phyloP scores from a whole-genome alignment of 129 eudicot genomes.

The Flaveria brownii region DNA sequence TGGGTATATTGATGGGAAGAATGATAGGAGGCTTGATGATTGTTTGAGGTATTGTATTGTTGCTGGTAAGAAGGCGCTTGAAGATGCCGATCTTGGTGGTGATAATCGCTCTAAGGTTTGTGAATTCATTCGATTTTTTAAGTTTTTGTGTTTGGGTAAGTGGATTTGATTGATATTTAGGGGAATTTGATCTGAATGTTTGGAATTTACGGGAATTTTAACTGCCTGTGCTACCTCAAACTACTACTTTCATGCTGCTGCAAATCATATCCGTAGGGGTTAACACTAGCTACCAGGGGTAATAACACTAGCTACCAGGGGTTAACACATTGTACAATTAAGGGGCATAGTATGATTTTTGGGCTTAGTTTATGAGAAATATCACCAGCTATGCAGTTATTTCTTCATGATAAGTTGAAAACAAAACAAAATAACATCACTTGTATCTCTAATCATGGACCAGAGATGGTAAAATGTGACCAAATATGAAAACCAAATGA shows the following conservation, averaged over 20 bases:
- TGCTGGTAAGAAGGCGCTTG: constrained; percentile 93
- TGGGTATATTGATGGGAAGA: constrained; percentile 94
- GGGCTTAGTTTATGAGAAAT: not conserved
- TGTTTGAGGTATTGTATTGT: constrained; percentile 82
- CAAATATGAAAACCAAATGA: no score
- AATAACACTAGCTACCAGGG: no score
- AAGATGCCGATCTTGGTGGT: constrained; percentile 76
- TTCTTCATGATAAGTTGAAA: not conserved
- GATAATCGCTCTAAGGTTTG: constrained; percentile 64
- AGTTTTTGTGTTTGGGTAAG: constrained; percentile 16
- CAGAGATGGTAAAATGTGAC: no score
- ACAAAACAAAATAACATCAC: no score
- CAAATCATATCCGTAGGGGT: no score
- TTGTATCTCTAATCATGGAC: no score
- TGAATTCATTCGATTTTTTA: not conserved
- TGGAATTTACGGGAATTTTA: no score
- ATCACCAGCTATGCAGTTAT: not conserved
- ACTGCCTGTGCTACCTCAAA: no score
- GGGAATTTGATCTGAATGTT: constrained; percentile 15
- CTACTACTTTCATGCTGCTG: no score
- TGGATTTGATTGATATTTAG: constrained; percentile 12
- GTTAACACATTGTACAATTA: no score
- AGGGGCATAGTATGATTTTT: no score
- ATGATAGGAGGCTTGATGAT: constrained; percentile 91
- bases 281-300: no score